Conservation (phyloP, 1,139 yeast genomes). For the Protomyces inundatus region DNA sequence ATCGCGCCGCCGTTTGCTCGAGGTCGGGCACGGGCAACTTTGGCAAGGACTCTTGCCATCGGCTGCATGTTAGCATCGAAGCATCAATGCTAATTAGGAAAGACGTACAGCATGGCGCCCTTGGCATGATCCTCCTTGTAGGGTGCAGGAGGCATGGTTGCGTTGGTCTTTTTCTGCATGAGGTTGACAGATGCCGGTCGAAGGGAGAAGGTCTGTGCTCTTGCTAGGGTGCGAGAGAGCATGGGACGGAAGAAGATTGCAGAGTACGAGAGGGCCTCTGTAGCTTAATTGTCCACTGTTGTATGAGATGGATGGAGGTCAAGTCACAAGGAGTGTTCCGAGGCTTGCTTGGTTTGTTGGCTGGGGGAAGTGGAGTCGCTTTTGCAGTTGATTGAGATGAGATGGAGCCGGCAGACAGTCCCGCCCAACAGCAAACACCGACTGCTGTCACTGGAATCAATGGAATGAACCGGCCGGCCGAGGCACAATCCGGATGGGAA, state of each 20-base stretch:
- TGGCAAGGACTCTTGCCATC: conserved; percentile 71
- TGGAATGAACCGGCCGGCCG: too few species aligned
- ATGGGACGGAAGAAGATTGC: not conserved
- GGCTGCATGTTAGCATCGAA: conserved; percentile 45
- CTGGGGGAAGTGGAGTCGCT: too few species aligned
- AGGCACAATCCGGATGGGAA: too few species aligned
- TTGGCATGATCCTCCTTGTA: conserved; percentile 20
- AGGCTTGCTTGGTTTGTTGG: too few species aligned
- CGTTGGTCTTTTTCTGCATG: conserved; percentile 4
- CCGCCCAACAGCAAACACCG: too few species aligned
- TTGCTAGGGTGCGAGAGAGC: not conserved
- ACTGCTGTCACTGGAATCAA: too few species aligned
- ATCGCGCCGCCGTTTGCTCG: conserved; percentile 62
- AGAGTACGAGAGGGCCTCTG: too few species aligned
- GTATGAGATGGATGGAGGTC: too few species aligned
- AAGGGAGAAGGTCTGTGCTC: not conserved
- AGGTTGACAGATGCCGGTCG: not conserved
- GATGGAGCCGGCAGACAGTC: too few species aligned
- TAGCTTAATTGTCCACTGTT: too few species aligned
- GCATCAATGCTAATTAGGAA: not conserved
- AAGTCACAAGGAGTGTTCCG: too few species aligned
- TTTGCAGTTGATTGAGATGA: too few species aligned
- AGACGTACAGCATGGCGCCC: conserved; percentile 20
- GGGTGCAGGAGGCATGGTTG: conserved; percentile 17
- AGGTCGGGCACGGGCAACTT: conserved; percentile 82